Base-by-base conservation (phyloP, 345 rosid species). In the Cochlearia excelsa region DNA sequence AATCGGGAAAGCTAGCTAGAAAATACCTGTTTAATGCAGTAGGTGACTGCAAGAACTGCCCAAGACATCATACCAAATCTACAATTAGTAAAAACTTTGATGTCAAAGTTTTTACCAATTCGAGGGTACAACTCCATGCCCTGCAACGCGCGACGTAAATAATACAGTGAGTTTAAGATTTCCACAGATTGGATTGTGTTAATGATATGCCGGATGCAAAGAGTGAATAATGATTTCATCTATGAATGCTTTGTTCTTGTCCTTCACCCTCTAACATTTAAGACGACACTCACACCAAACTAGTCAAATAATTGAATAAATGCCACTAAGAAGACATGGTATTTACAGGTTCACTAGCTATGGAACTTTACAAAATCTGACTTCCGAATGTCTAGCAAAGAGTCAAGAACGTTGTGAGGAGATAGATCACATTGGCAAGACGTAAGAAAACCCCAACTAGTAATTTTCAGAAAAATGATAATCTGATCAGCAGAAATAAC, bases 21-120 rank as follows among this genome's bases (percentile, higher is more conserved):
- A 54, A 26, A 30, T 76, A 93, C 99, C 97, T 94, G 99, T 72
- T 90, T 94, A 66, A 94, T 81, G 82, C 99, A 90, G 78, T 94
- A 94, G n/a, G 97, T 87, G 76, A 90, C 74, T 39, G 96, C 92
- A 68, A 94, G 93, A 82, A 94, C 97, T 54, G 97, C 97, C 97
- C 99, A 94, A 46, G 95, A 82, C 96, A 90, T 90, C 97, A 94
- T 84, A 62, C 99, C 99, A 51, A 94, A 90, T 78, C 99, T 84
- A 82, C 99, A 87, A 72, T 87, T 94, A 45, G 96, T 87, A 78
- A 94, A 94, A 63, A 90, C 95, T 73, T 94, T 94, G 77, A 94
- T 85, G 81, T 94, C 96, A 47, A 94, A 94, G 84, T 78, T 76
- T 68, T 85, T 90, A 11, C 99, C 97, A 71, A 94, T 87, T 70